Base-by-base conservation (phyloP, 2,329 filamentous ascomycete genomes). In the Ceratocystis papillata region DNA sequence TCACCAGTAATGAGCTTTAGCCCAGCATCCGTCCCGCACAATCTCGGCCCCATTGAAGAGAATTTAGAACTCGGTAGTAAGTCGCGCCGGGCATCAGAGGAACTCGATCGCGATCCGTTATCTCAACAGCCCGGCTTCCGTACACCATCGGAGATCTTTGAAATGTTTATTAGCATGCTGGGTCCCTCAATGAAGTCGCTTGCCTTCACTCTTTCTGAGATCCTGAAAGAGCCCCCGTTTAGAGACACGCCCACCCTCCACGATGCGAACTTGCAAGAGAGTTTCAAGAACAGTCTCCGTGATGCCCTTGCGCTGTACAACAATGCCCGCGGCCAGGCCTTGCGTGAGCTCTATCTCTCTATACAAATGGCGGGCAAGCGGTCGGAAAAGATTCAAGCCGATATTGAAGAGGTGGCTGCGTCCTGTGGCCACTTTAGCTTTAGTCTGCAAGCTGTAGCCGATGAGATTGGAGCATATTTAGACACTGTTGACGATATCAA, bases 361-460 rank as follows among this genome's bases (percentile, higher is more conserved):
- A 90, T 91, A 68, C 86, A 91, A 70, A 79, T 91, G 48, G 84
- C 83, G 10, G 84, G 84, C 67, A 79, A 85, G 2, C 82, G 85
- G 53, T 86, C 87, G 0, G 81, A 90, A 64, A 87, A 88, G 69
- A 82, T 93, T 7, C 87, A 95, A 72, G 94, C 93, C 1, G 94
- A 97, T 74, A 91, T 96, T 67, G 94, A 99, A 74, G 94, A 99
- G 75, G 92, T 97, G 10, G 92, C 93, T 50, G 93, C 94, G n/a
- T 95, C 92, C 66, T 99, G 94, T 72, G 93, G 94, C 0, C 92
- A 97, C 75, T 99, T 97, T 73, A 93, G 89, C 73, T 96, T 94
- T 73, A 95, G 89, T 55, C 79, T 99, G 30, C 84, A 94, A 69
- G 89, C 94, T 70, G 93, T 97, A 72, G 92, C 90, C 0, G 89